Percentiles rank a stretch among this genome's conserved stretches.
These are phyloP conservation scores for Dipteronia dyeriana DNA, from an alignment of 345 rosid species.

Conservation along the genomic window DNA sequence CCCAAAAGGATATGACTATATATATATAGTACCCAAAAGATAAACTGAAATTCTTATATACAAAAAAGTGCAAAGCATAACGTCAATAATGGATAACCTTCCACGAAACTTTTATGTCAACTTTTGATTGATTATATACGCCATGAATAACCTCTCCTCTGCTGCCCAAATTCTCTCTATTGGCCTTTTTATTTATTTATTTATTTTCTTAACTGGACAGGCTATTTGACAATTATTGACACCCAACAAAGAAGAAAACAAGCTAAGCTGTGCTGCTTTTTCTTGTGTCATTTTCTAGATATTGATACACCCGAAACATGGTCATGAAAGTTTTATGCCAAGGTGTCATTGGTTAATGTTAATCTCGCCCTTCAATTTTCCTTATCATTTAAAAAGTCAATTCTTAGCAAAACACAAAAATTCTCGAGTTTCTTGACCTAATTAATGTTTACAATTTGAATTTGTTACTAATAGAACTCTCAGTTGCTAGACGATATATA, in stretches of 20 bases:
- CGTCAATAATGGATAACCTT: neutral
- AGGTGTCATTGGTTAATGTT: neutral
- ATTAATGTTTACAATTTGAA: neutral
- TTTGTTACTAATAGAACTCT: too few relatives aligned
- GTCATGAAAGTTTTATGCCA: neutral
- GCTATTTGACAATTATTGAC: neutral
- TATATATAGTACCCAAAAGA: neutral
- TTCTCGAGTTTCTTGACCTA: neutral
- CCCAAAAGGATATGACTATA: neutral
- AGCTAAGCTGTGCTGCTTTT: neutral
- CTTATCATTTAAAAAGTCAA: neutral
- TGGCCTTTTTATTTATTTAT: neutral
- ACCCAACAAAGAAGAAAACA: neutral
- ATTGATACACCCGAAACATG: neutral
- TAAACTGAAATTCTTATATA: neutral
- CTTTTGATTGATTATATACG: neutral
- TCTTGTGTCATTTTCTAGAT: constrained; percentile 15
- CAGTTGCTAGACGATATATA: neutral
- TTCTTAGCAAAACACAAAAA: neutral
- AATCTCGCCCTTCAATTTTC: neutral
- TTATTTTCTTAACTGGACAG: neutral
- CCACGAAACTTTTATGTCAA: neutral
- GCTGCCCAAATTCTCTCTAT: neutral
- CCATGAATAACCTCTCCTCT: neutral
- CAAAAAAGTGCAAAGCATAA: constrained; percentile 6